These are phyloP conservation scores for Phytopythium delawarense DNA, from an alignment of 352 stramenopile species.

Conservation along the genomic window DNA sequence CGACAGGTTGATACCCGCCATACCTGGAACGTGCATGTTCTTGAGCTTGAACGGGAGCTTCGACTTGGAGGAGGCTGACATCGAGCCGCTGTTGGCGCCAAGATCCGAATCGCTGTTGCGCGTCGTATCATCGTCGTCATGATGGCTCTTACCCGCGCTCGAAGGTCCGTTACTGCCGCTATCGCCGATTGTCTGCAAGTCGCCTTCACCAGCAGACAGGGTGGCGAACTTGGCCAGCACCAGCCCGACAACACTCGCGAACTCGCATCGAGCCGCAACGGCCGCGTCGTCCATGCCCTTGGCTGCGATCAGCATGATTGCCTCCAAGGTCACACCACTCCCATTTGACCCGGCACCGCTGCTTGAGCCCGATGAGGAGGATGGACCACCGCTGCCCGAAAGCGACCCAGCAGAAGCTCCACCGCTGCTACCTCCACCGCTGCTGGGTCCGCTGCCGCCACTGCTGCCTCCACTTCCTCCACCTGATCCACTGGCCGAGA, in stretches of 20 bases:
- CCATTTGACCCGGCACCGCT: constrained; percentile 4
- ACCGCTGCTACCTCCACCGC: constrained; percentile 9
- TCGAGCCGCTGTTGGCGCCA: not conserved
- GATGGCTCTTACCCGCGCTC: constrained; percentile 5
- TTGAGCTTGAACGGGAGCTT: constrained; percentile 73
- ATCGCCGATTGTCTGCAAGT: constrained; percentile 29
- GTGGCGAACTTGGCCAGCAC: constrained; percentile 74
- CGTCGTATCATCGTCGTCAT: constrained; percentile 13
- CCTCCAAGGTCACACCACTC: constrained; percentile 50
- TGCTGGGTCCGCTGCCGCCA: constrained; percentile 14
- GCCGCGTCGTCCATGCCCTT: constrained; percentile 80
- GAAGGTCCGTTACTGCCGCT: constrained; percentile 11
- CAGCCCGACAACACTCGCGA: constrained; percentile 46
- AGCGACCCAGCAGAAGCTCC: not conserved
- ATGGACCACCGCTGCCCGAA: constrained; percentile 2
- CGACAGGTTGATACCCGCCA: constrained; percentile 53
- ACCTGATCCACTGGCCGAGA: constrained; percentile 4
- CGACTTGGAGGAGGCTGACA: constrained; percentile 23
- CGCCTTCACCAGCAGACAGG: constrained; percentile 34
- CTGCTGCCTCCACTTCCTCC: constrained; percentile 17
- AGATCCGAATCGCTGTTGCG: constrained; percentile 4
- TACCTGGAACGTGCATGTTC: constrained; percentile 51
- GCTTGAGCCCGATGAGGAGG: constrained; percentile 1
- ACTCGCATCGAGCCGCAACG: constrained; percentile 13
- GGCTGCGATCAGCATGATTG: constrained; percentile 58